A percentile compares a stretch with the other conserved stretches of the same genome.
Conservation (phyloP, 768 basidiomycete genomes). For the Tremella mesenterica region DNA sequence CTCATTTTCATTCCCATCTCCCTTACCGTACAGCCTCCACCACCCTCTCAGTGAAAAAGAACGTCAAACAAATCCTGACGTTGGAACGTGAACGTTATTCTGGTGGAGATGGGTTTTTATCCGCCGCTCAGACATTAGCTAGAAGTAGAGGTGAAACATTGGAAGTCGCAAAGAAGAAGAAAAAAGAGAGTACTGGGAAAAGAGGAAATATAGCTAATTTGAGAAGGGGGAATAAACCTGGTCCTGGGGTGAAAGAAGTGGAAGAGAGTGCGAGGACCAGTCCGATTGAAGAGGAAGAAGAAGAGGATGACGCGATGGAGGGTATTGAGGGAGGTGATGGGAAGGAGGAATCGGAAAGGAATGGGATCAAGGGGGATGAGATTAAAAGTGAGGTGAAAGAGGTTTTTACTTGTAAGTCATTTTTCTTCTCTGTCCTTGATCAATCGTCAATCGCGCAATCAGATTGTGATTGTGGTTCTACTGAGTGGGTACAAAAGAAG, state of each 20-base stretch:
- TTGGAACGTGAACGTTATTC: slow-evolving; percentile 31
- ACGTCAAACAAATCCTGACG: slow-evolving; percentile 38
- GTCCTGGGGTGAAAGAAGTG: neutral
- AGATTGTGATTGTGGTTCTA: neutral
- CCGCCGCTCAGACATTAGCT: slow-evolving; percentile 21
- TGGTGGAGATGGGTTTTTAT: slow-evolving; percentile 35
- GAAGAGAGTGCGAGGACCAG: slow-evolving; percentile 4
- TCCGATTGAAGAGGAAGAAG: slow-evolving; percentile 15
- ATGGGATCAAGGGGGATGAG: slow-evolving; percentile 8
- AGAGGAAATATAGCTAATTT: slow-evolving; percentile 1
- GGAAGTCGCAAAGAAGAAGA: slow-evolving; percentile 28
- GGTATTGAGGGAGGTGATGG: neutral
- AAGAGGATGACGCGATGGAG: slow-evolving; percentile 2
- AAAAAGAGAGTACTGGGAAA: slow-evolving; percentile 1
- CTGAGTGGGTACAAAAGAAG: neutral
- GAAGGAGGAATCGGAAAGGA: slow-evolving; percentile 2
- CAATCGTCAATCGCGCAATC: too few relatives aligned
- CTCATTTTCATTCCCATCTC: slow-evolving; percentile 19
- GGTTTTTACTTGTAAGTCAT: slow-evolving; percentile 39
- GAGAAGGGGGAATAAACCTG: neutral
- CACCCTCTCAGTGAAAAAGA: slow-evolving; percentile 26
- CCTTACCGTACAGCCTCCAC: slow-evolving; percentile 16
- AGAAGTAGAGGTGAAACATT: slow-evolving; percentile 28
- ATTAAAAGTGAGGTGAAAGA: slow-evolving; percentile 22
- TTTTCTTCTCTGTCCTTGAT: neutral